phyloP scores from a whole-genome alignment of 1,284 basidiomycete genomes.

The Crepidotus sp. region DNA sequence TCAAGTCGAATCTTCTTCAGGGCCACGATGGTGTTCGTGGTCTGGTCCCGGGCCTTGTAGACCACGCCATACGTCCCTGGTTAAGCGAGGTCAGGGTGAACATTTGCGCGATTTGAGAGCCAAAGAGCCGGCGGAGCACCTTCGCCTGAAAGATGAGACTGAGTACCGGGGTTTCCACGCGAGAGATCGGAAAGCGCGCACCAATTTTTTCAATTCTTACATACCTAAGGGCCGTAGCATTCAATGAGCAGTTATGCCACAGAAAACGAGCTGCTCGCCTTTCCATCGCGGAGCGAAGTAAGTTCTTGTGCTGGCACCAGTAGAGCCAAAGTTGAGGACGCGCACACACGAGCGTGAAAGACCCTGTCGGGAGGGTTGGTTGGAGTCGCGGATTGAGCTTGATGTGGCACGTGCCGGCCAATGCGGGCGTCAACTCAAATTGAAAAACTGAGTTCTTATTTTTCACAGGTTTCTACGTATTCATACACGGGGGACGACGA shows the following conservation, averaged over 20 bases:
- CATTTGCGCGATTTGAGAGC: slow-evolving; percentile 11
- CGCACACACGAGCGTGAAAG: not conserved
- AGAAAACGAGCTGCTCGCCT: slow-evolving; percentile 5
- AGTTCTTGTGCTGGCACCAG: not conserved
- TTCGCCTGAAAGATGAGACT: slow-evolving; percentile 37
- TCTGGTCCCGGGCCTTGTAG: slow-evolving; percentile 81
- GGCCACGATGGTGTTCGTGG: slow-evolving; percentile 75
- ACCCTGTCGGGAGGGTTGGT: slow-evolving; percentile 3
- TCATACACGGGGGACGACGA: not conserved
- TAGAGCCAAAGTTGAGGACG: not conserved
- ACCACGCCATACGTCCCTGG: slow-evolving; percentile 99
- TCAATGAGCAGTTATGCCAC: slow-evolving; percentile 15
- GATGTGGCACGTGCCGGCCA: not conserved
- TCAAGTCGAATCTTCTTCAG: slow-evolving; percentile 98
- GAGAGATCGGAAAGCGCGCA: slow-evolving; percentile 32
- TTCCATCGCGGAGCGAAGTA: slow-evolving; percentile 11
- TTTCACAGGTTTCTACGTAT: not conserved
- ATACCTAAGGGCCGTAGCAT: slow-evolving; percentile 34
- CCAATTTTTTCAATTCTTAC: slow-evolving; percentile 68
- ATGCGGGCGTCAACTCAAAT: not conserved
- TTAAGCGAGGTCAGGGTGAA: slow-evolving; percentile 4
- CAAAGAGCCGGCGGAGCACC: slow-evolving; percentile 28
- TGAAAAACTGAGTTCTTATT: not conserved
- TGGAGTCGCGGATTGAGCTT: not conserved
- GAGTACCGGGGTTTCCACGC: slow-evolving; percentile 3